Conservation (phyloP, 1,284 basidiomycete species). For the Naganishia liquefaciens region DNA sequence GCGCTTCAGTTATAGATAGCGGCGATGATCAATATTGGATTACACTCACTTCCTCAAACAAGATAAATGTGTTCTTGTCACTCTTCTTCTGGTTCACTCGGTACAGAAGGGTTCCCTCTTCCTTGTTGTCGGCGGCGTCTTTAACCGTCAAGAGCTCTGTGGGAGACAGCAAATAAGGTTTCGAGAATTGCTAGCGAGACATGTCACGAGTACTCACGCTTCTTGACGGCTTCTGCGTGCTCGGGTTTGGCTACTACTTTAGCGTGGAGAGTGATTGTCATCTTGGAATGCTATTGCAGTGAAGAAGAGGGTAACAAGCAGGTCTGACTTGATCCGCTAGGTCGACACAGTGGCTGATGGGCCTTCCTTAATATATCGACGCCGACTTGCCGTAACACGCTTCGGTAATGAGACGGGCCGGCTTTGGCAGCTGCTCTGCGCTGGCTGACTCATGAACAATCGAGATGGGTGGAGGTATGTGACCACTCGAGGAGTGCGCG, state of each 20-base stretch:
- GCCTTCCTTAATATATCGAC: too few relatives aligned
- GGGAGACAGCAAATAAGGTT: neutral
- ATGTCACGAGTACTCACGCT: conserved; percentile 12
- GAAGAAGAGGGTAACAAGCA: too few relatives aligned
- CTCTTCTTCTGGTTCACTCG: conserved; percentile 16
- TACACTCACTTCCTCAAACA: conserved; percentile 30
- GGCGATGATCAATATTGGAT: neutral
- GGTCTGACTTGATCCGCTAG: neutral
- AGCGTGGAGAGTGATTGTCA: conserved; percentile 29
- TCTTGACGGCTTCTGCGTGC: conserved; percentile 20
- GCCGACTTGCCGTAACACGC: neutral
- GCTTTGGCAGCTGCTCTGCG: too few relatives aligned
- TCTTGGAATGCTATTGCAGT: neutral
- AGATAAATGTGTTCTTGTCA: conserved; percentile 25
- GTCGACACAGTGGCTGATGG: too few relatives aligned
- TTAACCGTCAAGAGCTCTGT: conserved; percentile 18
- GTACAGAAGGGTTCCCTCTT: conserved; percentile 28
- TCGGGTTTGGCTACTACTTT: conserved; percentile 26
- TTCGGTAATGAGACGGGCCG: neutral
- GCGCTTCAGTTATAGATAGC: too few relatives aligned
- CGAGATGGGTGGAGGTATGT: neutral
- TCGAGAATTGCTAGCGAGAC: too few relatives aligned
- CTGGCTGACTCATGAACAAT: neutral
- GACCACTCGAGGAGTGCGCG: too few relatives aligned
- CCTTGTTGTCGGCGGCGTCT: conserved; percentile 22